A percentile compares a stretch with the other conserved stretches of the same genome.
Conservation (phyloP, 345 rosid genomes). For the Linum usitatissimum region DNA sequence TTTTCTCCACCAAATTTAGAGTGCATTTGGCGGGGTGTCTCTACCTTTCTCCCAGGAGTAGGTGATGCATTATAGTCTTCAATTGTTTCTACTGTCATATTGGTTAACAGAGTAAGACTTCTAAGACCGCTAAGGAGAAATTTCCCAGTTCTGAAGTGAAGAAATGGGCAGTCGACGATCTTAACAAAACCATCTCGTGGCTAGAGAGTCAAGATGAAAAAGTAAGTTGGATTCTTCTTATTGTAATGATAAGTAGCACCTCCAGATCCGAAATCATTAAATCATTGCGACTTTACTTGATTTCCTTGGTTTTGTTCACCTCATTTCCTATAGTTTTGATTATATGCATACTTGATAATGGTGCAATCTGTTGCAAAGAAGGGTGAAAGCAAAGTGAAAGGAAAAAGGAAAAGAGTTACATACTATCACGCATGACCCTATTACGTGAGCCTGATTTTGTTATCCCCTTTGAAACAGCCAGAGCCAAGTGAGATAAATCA, state of each 20-base stretch:
- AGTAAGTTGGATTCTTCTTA: conserved; percentile 24
- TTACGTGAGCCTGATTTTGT: conserved; percentile 7
- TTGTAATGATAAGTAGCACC: neutral
- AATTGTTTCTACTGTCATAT: conserved; percentile 12
- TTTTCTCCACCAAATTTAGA: neutral
- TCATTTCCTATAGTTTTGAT: neutral
- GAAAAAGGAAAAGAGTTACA: neutral
- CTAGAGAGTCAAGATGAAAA: conserved; percentile 76
- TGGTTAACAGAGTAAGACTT: conserved; percentile 29
- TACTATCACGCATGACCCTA: neutral
- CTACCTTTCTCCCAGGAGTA: neutral
- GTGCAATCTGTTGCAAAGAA: neutral
- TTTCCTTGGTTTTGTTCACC: neutral
- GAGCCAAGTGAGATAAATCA: conserved; percentile 57
- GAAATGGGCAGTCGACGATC: conserved; percentile 68
- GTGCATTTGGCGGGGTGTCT: neutral
- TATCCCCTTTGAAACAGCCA: conserved; percentile 46
- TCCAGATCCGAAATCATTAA: neutral
- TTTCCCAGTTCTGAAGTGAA: conserved; percentile 45
- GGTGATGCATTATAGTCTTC: neutral
- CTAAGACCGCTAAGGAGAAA: conserved; percentile 21
- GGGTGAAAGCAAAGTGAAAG: neutral
- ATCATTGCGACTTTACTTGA: neutral
- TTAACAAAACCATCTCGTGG: conserved; percentile 63
- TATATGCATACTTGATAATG: neutral